Conservation (phyloP, 495 filamentous ascomycete genomes). For the Mytilinidion resinicola region DNA sequence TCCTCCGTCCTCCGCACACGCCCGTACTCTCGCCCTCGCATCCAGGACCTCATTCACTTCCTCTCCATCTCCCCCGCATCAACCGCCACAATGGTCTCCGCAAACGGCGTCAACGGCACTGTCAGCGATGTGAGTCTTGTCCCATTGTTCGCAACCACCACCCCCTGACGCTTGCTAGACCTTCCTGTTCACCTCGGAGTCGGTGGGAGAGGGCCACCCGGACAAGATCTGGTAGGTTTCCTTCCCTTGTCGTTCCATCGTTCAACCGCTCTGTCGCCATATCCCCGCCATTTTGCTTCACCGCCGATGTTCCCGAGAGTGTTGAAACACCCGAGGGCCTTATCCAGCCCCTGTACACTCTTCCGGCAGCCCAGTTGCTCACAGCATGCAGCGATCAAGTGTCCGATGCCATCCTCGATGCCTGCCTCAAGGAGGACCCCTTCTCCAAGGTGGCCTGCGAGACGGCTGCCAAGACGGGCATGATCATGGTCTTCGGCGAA, state of each 20-base stretch:
- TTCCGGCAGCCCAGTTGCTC: not conserved
- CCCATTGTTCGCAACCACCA: not conserved
- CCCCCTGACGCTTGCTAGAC: conserved; percentile 45
- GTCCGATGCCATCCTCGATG: conserved; percentile 97
- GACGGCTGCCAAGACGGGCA: conserved; percentile 97
- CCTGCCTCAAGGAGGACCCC: conserved; percentile 87
- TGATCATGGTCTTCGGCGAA: conserved; percentile 99
- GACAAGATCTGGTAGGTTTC: conserved; percentile 82
- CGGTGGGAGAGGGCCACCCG: conserved; percentile 94
- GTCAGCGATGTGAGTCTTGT: conserved; percentile 36
- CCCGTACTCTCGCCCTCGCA: too few species aligned
- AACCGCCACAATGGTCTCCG: conserved; percentile 51
- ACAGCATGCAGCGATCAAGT: conserved; percentile 71
- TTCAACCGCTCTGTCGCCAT: not conserved
- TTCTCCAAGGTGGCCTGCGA: conserved; percentile 98
- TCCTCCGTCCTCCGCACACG: too few species aligned
- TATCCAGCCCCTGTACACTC: not conserved
- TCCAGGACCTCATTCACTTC: too few species aligned
- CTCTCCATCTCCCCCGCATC: too few species aligned
- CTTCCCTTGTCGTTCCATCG: too few species aligned
- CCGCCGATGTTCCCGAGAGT: not conserved
- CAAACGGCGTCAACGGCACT: conserved; percentile 49
- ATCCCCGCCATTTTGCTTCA: not conserved
- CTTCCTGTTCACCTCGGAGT: conserved; percentile 99
- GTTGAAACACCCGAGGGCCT: not conserved